These are phyloP conservation scores for Xylaria sp. DNA, from an alignment of 2,329 filamentous ascomycete species.

Conservation along the genomic window DNA sequence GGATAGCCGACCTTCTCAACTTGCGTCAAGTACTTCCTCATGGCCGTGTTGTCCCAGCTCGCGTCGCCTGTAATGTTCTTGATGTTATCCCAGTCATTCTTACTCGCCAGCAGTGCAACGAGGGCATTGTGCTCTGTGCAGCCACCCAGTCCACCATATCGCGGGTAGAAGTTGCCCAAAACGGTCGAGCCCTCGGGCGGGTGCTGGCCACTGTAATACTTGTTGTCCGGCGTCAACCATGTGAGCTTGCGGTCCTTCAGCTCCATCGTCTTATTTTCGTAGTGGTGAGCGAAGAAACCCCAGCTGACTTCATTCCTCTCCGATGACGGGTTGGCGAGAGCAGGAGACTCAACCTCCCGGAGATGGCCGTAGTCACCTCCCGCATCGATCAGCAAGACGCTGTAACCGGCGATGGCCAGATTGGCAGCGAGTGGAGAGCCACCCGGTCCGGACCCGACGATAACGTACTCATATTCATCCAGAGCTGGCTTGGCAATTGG, in stretches of 20 bases:
- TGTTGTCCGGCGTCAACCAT: constrained; percentile 47
- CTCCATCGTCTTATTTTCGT: constrained; percentile 48
- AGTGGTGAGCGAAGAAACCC: constrained; percentile 62
- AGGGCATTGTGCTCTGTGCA: constrained; percentile 29
- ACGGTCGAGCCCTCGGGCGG: constrained; percentile 47
- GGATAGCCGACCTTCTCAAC: constrained; percentile 27
- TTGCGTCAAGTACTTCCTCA: constrained; percentile 26
- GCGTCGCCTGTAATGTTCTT: constrained; percentile 32
- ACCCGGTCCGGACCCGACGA: constrained; percentile 58
- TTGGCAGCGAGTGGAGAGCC: constrained; percentile 56
- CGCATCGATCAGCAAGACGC: constrained; percentile 52
- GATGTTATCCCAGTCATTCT: constrained; percentile 42
- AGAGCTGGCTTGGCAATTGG: constrained; percentile 14
- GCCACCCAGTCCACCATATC: constrained; percentile 44
- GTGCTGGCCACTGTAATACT: constrained; percentile 47
- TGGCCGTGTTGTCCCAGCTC: constrained; percentile 24
- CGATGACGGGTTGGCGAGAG: constrained; percentile 47
- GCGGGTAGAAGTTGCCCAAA: constrained; percentile 54
- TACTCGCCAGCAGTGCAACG: constrained; percentile 37
- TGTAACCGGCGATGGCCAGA: constrained; percentile 56
- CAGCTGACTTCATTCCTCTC: constrained; percentile 53
- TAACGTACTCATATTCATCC: constrained; percentile 53
- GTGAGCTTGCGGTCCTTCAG: constrained; percentile 54
- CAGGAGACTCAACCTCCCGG: constrained; percentile 49
- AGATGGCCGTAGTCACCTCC: constrained; percentile 51